Base-by-base conservation (phyloP, 2,329 filamentous ascomycete species). In the Ceratocystiopsis sp. region DNA sequence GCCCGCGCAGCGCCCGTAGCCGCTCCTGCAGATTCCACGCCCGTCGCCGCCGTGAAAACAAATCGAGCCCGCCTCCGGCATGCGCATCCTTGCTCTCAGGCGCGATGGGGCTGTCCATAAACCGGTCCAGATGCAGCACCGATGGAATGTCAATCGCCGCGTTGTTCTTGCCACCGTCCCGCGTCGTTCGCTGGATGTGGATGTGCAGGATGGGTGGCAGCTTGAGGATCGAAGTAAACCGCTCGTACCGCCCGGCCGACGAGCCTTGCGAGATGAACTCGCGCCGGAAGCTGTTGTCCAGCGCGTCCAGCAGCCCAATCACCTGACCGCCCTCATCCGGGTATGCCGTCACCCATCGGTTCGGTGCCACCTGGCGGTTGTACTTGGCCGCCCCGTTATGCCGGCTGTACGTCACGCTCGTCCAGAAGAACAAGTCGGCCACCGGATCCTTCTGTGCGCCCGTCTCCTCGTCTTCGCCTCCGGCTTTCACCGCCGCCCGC, bases 171-270 rank as follows among this genome's bases (percentile, higher is more conserved):
- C 69, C 69, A 8, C 71, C 69, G 49, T 84, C 78, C 41, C 77
- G 84, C 46, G 80, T 78, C 4, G 83, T 79, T 6, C 91, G 78
- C 55, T 93, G 85, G 32, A 98, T 84, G 50, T 86, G 82, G 38
- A 98, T 77, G 53, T 95, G 87, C 16, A 96, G 65, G 32, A 98
- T 74, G 0, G 87, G 86, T 1, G 91, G 86, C 12, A 87, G 65
- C n/a, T 69, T 68, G 48, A 73, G 74, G 48, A 93, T 83, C 1
- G 82, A 79, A 8, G 77, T 77, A 57, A 80, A 89, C 45, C 59
- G 69, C 62, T 45, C 75, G 61, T 55, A 73, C 41, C 46, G 41
- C 53, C 54, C 64, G 55, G 73, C 73, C 25, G 25, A 29, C 9
- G 25, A 8, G 46, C 75, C 75, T 19, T 80, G 71, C 32, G 78